phyloP scores from a whole-genome alignment of 495 filamentous ascomycete species.

The Penicillium odoratum region DNA sequence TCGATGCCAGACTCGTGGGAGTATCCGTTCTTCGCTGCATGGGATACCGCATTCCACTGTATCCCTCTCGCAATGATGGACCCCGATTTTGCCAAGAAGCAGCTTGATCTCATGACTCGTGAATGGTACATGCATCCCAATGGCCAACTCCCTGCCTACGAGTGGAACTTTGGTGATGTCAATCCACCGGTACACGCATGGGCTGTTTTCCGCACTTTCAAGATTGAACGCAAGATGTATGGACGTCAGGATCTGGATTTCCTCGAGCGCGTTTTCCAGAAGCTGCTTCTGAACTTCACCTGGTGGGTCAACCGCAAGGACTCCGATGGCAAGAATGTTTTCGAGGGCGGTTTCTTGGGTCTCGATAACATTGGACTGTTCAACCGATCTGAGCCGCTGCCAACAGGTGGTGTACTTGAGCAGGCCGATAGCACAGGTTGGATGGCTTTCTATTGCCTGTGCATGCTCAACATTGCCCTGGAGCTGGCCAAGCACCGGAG shows the following conservation, averaged over 20 bases:
- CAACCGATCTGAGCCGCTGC: slow-evolving; percentile 95
- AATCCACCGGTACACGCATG: slow-evolving; percentile 97
- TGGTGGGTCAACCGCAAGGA: slow-evolving; percentile 99
- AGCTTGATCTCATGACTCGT: slow-evolving; percentile 89
- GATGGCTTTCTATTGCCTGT: slow-evolving; percentile 96
- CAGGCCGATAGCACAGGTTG: slow-evolving; percentile 97
- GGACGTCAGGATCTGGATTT: slow-evolving; percentile 93
- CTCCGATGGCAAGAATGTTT: slow-evolving; percentile 89
- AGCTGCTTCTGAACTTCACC: slow-evolving; percentile 92
- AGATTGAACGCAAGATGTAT: slow-evolving; percentile 97
- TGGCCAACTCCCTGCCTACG: slow-evolving; percentile 86
- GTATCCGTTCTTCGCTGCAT: slow-evolving; percentile 97
- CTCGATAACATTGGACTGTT: slow-evolving; percentile 96
- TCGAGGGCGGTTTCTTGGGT: slow-evolving; percentile 95
- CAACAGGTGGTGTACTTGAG: slow-evolving; percentile 88
- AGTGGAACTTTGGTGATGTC: slow-evolving; percentile 98
- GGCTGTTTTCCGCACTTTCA: slow-evolving; percentile 93
- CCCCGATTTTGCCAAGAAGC: slow-evolving; percentile 96
- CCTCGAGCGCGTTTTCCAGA: slow-evolving; percentile 94
- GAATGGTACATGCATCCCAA: slow-evolving; percentile 99
- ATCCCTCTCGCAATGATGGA: slow-evolving; percentile 96
- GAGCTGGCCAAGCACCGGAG: slow-evolving; percentile 92
- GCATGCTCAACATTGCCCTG: slow-evolving; percentile 94
- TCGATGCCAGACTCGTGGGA: slow-evolving; percentile 99
- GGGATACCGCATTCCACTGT: slow-evolving; percentile 96